phyloP scores from a whole-genome alignment of 495 filamentous ascomycete genomes.

The Xylaria acuta region DNA sequence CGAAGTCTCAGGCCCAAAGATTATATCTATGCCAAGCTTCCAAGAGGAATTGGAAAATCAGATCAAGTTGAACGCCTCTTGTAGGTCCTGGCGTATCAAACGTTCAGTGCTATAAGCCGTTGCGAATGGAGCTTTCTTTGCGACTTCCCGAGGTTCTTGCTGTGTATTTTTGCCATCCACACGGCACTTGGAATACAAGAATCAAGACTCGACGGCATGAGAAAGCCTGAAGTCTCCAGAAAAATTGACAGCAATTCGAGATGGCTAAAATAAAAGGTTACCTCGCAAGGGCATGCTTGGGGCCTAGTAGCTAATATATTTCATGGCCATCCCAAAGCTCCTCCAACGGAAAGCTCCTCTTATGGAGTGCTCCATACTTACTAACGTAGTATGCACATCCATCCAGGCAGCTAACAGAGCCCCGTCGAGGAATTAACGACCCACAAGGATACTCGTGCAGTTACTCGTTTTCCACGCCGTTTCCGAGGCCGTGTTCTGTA shows the following conservation, averaged over 20 bases:
- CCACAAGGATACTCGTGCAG: slow-evolving; percentile 14
- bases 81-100: slow-evolving; percentile 25
- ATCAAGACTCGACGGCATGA: slow-evolving; percentile 14
- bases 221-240: neutral
- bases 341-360: slow-evolving; percentile 26
- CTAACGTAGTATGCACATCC: slow-evolving; percentile 21
- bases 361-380: slow-evolving; percentile 27
- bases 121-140: neutral
- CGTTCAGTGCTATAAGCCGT: slow-evolving; percentile 25
- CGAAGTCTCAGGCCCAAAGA: neutral
- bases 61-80: slow-evolving; percentile 15
- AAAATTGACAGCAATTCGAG: slow-evolving; percentile 12
- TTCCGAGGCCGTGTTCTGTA: slow-evolving; percentile 12
- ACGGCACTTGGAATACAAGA: slow-evolving; percentile 8
- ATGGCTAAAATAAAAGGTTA: slow-evolving; percentile 25
- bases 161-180: slow-evolving; percentile 14
- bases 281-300: slow-evolving; percentile 10
- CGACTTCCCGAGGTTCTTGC: slow-evolving; percentile 20
- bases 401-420: slow-evolving; percentile 19
- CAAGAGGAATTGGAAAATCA: neutral
- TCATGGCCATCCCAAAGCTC: slow-evolving; percentile 18
- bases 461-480: neutral
- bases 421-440: slow-evolving; percentile 11
- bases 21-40: neutral
- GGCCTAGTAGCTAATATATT: slow-evolving; percentile 27